These are phyloP conservation scores for Plectosphaerella cucumerina DNA, from an alignment of 2,329 filamentous ascomycete species.

Conservation along the genomic window DNA sequence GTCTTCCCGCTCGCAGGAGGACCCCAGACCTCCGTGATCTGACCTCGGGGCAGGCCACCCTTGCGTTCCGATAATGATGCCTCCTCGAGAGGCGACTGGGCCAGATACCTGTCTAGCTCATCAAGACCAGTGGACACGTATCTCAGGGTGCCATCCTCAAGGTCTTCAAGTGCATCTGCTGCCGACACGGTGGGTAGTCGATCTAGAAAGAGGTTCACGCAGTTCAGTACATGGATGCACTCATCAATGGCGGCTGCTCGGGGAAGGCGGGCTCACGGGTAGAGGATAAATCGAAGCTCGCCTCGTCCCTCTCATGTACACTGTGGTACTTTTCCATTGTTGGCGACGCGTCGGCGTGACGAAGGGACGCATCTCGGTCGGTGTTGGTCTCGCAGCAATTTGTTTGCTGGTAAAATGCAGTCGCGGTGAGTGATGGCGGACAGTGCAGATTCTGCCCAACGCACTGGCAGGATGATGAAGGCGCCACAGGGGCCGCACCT, in stretches of 20 bases:
- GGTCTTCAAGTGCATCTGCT: slow-evolving; percentile 62
- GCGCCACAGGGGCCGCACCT: neutral
- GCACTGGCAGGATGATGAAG: neutral
- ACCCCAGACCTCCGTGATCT: slow-evolving; percentile 83
- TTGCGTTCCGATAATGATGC: slow-evolving; percentile 3
- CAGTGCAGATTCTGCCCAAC: neutral
- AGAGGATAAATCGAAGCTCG: slow-evolving; percentile 53
- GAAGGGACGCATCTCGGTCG: neutral
- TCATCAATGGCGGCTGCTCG: neutral
- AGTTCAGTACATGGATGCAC: slow-evolving; percentile 12
- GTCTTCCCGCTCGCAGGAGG: slow-evolving; percentile 86
- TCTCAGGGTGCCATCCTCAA: slow-evolving; percentile 45
- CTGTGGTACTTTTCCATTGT: slow-evolving; percentile 37
- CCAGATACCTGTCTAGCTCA: slow-evolving; percentile 46
- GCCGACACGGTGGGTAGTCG: slow-evolving; percentile 74
- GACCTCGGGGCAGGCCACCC: slow-evolving; percentile 67
- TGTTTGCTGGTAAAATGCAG: neutral
- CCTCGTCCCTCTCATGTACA: slow-evolving; percentile 55
- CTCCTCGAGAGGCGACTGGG: slow-evolving; percentile 16
- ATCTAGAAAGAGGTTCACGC: slow-evolving; percentile 42
- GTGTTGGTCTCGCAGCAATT: neutral
- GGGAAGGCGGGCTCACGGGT: slow-evolving; percentile 41
- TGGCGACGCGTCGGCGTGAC: neutral
- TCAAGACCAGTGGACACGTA: slow-evolving; percentile 53
- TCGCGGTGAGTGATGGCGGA: neutral